Evolutionary conservation across 306 rosid species (phyloP).

Genomic region (Rosa lucieae): DNA sequence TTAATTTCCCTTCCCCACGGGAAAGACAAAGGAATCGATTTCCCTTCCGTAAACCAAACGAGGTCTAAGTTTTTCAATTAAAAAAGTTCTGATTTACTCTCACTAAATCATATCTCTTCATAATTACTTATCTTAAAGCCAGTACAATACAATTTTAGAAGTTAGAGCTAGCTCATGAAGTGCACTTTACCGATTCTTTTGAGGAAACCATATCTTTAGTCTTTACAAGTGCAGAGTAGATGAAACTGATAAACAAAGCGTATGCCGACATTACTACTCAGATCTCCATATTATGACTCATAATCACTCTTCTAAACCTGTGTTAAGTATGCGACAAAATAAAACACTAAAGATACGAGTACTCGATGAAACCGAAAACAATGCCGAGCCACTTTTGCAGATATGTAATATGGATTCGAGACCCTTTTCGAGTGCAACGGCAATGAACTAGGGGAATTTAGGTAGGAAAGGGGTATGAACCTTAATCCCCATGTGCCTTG

Average conservation of each 20-base stretch:
- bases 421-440: constrained; percentile 33
- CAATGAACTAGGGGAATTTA: constrained; percentile 15
- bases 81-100: not conserved
- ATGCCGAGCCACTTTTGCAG: constrained; percentile 12
- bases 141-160: not conserved
- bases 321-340: not conserved
- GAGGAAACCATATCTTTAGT: constrained; percentile 5
- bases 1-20: too few relatives aligned
- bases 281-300: not conserved
- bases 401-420: constrained; percentile 22
- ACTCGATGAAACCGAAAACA: not conserved
- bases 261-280: not conserved
- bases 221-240: not conserved
- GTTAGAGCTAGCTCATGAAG: not conserved
- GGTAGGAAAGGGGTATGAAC: constrained; percentile 4
- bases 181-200: constrained; percentile 15
- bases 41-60: too few relatives aligned
- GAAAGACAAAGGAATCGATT: too few relatives aligned
- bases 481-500: constrained; percentile 16
- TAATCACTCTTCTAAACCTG: not conserved
- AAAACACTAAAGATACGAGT: not conserved
- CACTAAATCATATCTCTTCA: not conserved
- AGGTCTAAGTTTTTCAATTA: too few relatives aligned
- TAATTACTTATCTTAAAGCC: not conserved
- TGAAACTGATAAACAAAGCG: not conserved